Percentiles rank a stretch among this genome's conserved stretches.
Conservation (phyloP, 495 filamentous ascomycete species). For the Neurospora intermedia region DNA sequence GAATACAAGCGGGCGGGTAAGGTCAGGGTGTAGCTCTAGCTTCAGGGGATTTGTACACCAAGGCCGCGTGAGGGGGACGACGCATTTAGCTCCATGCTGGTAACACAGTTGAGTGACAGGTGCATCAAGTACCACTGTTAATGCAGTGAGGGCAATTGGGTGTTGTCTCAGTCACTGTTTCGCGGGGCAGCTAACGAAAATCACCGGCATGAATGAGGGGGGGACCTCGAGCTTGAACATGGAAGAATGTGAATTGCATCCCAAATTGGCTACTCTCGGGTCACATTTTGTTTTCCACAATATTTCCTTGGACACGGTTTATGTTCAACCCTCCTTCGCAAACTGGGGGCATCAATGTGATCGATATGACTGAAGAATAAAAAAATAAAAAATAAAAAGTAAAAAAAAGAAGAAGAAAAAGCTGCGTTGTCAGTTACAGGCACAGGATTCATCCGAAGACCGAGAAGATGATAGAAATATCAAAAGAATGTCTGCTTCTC, state of each 20-base stretch:
- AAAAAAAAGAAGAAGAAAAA: not conserved
- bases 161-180: not conserved
- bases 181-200: not conserved
- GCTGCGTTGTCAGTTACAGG: not conserved
- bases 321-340: not conserved
- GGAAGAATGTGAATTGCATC: not conserved
- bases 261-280: not conserved
- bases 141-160: not conserved
- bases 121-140: not conserved
- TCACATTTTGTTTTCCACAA: not conserved
- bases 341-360: not conserved
- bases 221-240: not conserved
- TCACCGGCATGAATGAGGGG: not conserved
- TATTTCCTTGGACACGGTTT: not conserved
- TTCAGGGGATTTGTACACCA: not conserved
- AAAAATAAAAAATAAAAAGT: too few relatives aligned
- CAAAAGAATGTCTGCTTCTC: not conserved
- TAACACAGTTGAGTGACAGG: not conserved
- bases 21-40: not conserved
- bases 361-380: not conserved
- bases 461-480: not conserved
- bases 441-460: not conserved
- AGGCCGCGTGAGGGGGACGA: not conserved
- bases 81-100: not conserved
- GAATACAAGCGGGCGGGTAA: not conserved